Conservation (phyloP, 805 yeast species). For the Starmerella lactis-condensi region DNA sequence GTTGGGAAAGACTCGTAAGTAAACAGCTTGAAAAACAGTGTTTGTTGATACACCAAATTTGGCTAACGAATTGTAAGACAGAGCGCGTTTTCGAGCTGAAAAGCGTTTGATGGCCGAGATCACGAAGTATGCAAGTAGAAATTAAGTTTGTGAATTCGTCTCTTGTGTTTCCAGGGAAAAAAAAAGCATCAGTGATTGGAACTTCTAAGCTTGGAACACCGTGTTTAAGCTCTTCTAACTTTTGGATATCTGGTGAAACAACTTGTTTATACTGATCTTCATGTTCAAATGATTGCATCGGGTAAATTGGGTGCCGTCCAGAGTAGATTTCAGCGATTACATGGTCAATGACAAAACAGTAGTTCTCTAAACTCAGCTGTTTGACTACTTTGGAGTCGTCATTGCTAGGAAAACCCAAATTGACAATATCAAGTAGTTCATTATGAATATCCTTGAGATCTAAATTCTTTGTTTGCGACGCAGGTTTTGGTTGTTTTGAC, state of each 20-base stretch:
- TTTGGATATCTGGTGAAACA: conserved; percentile 23
- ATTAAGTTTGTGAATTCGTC: conserved; percentile 27
- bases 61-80: conserved; percentile 7
- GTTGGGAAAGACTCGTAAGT: too few species aligned
- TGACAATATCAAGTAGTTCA: conserved; percentile 31
- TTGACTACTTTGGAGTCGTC: conserved; percentile 7
- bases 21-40: conserved; percentile 5
- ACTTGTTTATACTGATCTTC: conserved; percentile 27
- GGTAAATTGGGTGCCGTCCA: conserved; percentile 20
- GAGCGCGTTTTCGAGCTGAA: conserved; percentile 5
- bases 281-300: conserved; percentile 24
- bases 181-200: too few species aligned
- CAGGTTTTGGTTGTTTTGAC: not conserved
- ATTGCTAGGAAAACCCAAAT: conserved; percentile 28
- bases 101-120: conserved; percentile 8
- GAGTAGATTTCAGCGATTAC: conserved; percentile 16
- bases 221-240: conserved; percentile 17
- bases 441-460: conserved; percentile 35
- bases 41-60: conserved; percentile 9
- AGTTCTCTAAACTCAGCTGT: conserved; percentile 3
- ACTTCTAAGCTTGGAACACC: too few species aligned
- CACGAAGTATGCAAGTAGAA: conserved; percentile 26
- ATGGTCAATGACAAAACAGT: conserved; percentile 2
- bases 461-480: conserved; percentile 30
- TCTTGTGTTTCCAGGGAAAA: conserved; percentile 27